phyloP scores from a whole-genome alignment of 768 basidiomycete species.

The Boletus rufocinnamomeus region DNA sequence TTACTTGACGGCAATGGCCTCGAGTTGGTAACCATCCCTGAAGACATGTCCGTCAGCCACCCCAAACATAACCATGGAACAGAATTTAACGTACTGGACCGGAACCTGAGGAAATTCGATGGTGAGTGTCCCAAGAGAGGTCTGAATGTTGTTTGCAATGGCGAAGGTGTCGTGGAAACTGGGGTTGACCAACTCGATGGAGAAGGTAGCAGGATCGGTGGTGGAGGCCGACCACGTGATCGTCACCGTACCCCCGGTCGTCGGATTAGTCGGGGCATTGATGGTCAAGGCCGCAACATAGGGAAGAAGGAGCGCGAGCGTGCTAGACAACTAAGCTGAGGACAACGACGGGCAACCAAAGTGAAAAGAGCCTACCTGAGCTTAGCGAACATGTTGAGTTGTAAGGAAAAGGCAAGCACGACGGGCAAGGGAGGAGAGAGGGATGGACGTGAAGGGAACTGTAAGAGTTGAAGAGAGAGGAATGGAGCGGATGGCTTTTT shows the following conservation, averaged over 20 bases:
- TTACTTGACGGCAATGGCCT: slow-evolving; percentile 47
- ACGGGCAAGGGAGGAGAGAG: slow-evolving; percentile 6
- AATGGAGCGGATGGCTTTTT: slow-evolving; percentile 19
- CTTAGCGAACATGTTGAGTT: slow-evolving; percentile 51
- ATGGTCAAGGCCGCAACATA: slow-evolving; percentile 48
- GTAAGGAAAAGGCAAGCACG: slow-evolving; percentile 9
- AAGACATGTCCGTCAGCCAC: background rate
- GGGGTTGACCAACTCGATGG: slow-evolving; percentile 49
- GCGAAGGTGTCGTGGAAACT: slow-evolving; percentile 55
- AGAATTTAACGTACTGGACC: slow-evolving; percentile 36
- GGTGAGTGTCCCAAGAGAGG: slow-evolving; percentile 35
- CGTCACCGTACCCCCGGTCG: slow-evolving; percentile 38
- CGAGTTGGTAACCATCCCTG: slow-evolving; percentile 50
- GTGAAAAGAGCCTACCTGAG: slow-evolving; percentile 40
- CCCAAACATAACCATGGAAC: background rate
- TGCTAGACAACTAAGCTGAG: slow-evolving; percentile 27
- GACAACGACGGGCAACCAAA: background rate
- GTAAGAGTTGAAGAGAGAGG: slow-evolving; percentile 5
- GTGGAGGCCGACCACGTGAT: slow-evolving; percentile 48
- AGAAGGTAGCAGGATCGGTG: slow-evolving; percentile 45
- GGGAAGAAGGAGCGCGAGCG: slow-evolving; percentile 48
- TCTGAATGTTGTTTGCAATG: slow-evolving; percentile 55
- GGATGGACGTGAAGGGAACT: slow-evolving; percentile 23
- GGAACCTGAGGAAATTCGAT: slow-evolving; percentile 52
- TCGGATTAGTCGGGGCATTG: slow-evolving; percentile 36